phyloP scores from a whole-genome alignment of 345 rosid genomes.

The Brassica rapa region DNA sequence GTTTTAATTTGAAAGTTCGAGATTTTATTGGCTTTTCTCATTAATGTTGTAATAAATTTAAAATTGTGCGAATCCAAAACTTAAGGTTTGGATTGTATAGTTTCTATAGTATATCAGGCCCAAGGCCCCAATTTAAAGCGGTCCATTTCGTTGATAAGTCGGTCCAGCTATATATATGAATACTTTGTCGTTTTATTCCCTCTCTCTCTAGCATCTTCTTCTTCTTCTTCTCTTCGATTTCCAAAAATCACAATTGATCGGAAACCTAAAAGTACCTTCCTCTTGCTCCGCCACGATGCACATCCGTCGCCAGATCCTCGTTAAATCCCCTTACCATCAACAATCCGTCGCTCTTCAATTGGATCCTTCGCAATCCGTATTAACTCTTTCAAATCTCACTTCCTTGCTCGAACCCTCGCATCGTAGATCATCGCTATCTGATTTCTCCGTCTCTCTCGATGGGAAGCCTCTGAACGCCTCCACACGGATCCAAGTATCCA shows the following conservation, averaged over 20 bases:
- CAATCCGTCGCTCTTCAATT: conserved; percentile 46
- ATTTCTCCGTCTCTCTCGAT: conserved; percentile 56
- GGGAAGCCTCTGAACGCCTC: conserved; percentile 60
- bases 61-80: too few species aligned
- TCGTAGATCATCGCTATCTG: conserved; percentile 33
- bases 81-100: too few species aligned
- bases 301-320: conserved; percentile 46
- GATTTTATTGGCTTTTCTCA: too few species aligned
- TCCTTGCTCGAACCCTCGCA: conserved; percentile 30
- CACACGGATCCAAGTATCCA: conserved; percentile 44
- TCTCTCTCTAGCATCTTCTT: neutral
- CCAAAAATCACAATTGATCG: conserved; percentile 25
- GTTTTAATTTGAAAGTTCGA: too few species aligned
- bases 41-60: too few species aligned
- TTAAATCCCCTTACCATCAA: conserved; percentile 45
- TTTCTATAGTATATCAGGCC: neutral
- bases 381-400: conserved; percentile 51
- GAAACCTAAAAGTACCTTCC: conserved; percentile 19
- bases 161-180: neutral
- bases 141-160: conserved; percentile 5
- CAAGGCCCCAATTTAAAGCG: neutral
- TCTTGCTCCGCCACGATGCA: conserved; percentile 5
- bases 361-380: conserved; percentile 42
- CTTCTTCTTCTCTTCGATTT: neutral
- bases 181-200: fast-evolving